These are phyloP conservation scores for Medakamo hakoo DNA, from an alignment of 139 green algal genomes.

Conservation along the genomic window DNA sequence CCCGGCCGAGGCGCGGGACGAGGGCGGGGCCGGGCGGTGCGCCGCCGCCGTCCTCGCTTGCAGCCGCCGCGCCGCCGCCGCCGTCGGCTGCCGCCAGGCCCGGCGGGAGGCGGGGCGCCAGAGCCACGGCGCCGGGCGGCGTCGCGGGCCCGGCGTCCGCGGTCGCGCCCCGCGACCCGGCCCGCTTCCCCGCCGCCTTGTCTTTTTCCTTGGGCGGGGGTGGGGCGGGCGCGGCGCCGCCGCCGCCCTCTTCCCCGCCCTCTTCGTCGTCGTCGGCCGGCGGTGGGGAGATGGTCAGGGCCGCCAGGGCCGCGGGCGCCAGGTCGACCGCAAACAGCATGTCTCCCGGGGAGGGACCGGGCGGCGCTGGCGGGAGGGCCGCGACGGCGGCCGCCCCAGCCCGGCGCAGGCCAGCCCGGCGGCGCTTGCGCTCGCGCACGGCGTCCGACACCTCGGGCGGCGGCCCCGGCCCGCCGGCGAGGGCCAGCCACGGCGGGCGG, in stretches of 20 bases:
- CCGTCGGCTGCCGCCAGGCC: neutral
- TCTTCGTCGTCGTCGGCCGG: too few relatives aligned
- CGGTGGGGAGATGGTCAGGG: too few relatives aligned
- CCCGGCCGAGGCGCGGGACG: conserved; percentile 26
- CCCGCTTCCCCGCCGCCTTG: too few relatives aligned
- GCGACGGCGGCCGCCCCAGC: neutral
- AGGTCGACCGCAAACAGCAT: too few relatives aligned
- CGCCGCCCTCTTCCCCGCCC: too few relatives aligned
- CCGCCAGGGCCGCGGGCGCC: too few relatives aligned
- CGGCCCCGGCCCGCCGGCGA: neutral
- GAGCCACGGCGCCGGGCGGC: neutral
- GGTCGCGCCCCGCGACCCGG: neutral
- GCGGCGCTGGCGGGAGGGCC: neutral
- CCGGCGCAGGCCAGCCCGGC: neutral
- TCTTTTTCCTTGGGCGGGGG: too few relatives aligned
- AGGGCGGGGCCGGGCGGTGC: conserved; percentile 1
- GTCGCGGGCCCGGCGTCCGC: neutral
- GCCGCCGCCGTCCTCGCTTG: neutral
- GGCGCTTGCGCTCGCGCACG: too few relatives aligned
- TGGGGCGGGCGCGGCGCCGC: too few relatives aligned
- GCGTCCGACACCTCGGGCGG: too few relatives aligned
- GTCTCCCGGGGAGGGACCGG: neutral
- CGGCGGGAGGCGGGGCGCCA: neutral
- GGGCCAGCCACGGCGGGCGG: neutral
- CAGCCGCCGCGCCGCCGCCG: neutral